These are phyloP conservation scores for Pseudomicrostroma phylloplanum DNA, from an alignment of 1,284 basidiomycete genomes.

Conservation along the genomic window DNA sequence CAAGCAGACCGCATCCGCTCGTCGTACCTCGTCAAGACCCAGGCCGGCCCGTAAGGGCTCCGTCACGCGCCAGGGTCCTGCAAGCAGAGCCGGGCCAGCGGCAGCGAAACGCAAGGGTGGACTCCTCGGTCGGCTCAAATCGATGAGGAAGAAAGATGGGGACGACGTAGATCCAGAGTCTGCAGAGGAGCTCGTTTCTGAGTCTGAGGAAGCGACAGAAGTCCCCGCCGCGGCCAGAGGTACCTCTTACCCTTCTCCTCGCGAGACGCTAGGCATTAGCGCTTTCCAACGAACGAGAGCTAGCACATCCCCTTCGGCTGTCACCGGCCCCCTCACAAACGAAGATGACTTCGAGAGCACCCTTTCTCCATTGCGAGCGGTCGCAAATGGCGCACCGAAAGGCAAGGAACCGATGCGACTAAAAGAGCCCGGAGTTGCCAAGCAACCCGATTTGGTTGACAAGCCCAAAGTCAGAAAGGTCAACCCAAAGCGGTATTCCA, in stretches of 20 bases:
- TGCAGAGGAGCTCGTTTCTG: too few species aligned
- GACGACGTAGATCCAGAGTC: background rate
- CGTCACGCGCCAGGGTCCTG: background rate
- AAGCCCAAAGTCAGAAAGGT: background rate
- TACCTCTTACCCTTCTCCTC: background rate
- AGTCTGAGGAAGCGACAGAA: too few species aligned
- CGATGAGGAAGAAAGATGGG: background rate
- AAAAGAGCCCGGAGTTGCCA: background rate
- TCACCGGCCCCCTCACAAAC: background rate
- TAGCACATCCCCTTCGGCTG: background rate
- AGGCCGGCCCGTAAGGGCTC: too few species aligned
- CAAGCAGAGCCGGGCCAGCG: background rate
- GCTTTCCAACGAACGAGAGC: background rate
- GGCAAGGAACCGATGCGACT: background rate
- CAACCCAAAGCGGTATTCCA: background rate
- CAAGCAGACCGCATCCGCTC: too few species aligned
- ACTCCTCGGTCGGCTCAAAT: background rate
- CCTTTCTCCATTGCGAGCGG: background rate
- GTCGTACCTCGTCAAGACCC: too few species aligned
- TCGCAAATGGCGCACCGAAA: background rate
- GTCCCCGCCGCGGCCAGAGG: background rate
- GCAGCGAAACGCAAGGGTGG: background rate
- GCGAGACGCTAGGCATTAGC: conserved; percentile 3
- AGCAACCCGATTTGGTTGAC: background rate
- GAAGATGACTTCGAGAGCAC: background rate